Evolutionary conservation across 306 rosid species (phyloP).

Genomic region (Quercus variabilis): DNA sequence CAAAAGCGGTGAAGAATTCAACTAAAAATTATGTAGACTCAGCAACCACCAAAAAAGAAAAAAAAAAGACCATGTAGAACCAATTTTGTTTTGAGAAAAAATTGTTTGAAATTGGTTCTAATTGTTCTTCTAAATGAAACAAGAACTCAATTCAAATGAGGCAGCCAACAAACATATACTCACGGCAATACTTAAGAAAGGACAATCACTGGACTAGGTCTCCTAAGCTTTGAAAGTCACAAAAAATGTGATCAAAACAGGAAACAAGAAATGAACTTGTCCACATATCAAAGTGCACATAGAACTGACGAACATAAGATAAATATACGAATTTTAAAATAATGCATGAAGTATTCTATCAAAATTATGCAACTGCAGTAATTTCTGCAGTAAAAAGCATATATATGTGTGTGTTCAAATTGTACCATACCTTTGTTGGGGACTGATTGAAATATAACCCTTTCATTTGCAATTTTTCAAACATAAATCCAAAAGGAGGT

Average conservation of each 20-base stretch:
- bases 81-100: no score
- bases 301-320: no score
- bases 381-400: no score
- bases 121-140: no score
- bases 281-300: no score
- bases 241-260: background rate
- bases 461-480: constrained; percentile 95
- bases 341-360: background rate
- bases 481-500: constrained; percentile 93
- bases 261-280: no score
- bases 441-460: constrained; percentile 91
- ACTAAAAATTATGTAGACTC: background rate
- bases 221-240: background rate
- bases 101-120: no score
- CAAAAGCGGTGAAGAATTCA: background rate
- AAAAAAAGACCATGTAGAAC: background rate
- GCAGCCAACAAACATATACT: background rate
- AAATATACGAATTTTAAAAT: background rate
- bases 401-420: background rate
- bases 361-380: no score
- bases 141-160: background rate
- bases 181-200: background rate
- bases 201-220: background rate
- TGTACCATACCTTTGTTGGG: constrained; percentile 62
- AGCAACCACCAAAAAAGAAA: background rate